Conservation (phyloP, 83 land plant genomes). For the Diphasiastrum complanatum region DNA sequence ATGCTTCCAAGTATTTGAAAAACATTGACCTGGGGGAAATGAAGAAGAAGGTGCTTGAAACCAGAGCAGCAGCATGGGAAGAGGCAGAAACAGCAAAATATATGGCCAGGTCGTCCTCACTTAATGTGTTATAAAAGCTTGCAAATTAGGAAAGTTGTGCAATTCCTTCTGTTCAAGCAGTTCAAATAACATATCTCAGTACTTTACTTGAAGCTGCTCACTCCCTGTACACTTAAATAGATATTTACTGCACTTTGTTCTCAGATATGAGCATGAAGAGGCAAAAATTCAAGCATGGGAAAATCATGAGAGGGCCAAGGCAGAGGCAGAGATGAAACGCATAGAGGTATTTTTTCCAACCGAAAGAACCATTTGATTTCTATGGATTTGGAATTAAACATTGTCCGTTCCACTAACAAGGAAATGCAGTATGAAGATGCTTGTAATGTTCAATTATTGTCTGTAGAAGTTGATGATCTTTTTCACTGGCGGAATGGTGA, state of each 20-base stretch:
- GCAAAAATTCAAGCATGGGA: constrained; percentile 50
- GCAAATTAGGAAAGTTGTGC: no score
- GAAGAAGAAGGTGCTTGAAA: constrained; percentile 42
- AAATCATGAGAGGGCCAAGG: constrained; percentile 48
- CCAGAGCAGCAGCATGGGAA: constrained; percentile 90
- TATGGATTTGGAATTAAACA: no score
- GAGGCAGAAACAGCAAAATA: constrained; percentile 93
- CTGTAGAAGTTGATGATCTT: no score
- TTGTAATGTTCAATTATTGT: no score
- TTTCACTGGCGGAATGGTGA: no score
- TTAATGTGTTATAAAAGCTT: not conserved
- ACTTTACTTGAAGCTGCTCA: not conserved
- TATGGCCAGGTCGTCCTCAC: constrained; percentile 55
- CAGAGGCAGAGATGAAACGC: constrained; percentile 48
- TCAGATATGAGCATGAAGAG: constrained; percentile 44
- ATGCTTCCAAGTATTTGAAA: constrained; percentile 30
- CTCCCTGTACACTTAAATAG: not conserved
- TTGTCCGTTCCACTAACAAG: no score
- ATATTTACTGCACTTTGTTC: constrained; percentile 16
- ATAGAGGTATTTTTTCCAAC: constrained; percentile 31
- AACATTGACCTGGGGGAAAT: constrained; percentile 34
- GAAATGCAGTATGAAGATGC: no score
- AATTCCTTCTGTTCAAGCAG: no score
- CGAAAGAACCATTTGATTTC: not conserved
- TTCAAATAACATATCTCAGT: not conserved